Evolutionary conservation across 2,329 filamentous ascomycete species (phyloP).

Genomic region (Cucurbitaria berberidis): DNA sequence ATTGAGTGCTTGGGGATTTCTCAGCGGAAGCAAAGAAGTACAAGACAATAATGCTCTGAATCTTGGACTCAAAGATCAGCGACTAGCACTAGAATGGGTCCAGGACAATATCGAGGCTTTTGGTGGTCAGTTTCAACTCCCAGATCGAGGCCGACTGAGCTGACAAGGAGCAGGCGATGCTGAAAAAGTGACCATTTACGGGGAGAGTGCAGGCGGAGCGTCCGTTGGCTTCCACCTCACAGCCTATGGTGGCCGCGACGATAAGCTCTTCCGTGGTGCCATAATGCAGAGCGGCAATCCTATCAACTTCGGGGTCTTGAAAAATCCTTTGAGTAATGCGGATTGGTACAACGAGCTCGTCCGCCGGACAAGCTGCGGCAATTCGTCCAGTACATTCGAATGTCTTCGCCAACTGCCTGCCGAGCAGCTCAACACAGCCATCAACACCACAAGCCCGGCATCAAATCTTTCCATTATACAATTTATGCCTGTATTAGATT

Average conservation of each 20-base stretch:
- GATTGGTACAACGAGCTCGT: constrained; percentile 30
- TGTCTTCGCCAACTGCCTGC: constrained; percentile 66
- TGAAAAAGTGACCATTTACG: constrained; percentile 54
- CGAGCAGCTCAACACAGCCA: constrained; percentile 60
- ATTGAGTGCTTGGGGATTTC: constrained; percentile 67
- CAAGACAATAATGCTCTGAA: constrained; percentile 54
- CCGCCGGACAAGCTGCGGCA: constrained; percentile 30
- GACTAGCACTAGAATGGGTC: constrained; percentile 55
- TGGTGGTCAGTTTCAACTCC: constrained; percentile 43
- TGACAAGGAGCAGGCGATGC: constrained; percentile 44
- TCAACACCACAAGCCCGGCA: constrained; percentile 53
- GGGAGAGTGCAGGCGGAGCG: constrained; percentile 53
- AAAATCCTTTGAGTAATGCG: constrained; percentile 25
- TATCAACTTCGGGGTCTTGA: constrained; percentile 33
- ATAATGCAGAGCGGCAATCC: constrained; percentile 55
- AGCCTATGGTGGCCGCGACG: constrained; percentile 56
- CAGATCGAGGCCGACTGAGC: constrained; percentile 25
- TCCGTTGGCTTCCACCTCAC: constrained; percentile 55
- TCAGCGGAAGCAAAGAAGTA: constrained; percentile 53
- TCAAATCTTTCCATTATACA: constrained; percentile 29
- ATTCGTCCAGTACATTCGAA: constrained; percentile 33
- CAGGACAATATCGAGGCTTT: constrained; percentile 53
- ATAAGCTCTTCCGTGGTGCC: constrained; percentile 55
- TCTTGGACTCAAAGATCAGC: constrained; percentile 55
- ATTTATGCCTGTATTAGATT: constrained; percentile 59